Percentiles rank a stretch among this genome's conserved stretches.
phyloP scores from a whole-genome alignment of 2,329 filamentous ascomycete species.

The Sordariomycetes sp. region DNA sequence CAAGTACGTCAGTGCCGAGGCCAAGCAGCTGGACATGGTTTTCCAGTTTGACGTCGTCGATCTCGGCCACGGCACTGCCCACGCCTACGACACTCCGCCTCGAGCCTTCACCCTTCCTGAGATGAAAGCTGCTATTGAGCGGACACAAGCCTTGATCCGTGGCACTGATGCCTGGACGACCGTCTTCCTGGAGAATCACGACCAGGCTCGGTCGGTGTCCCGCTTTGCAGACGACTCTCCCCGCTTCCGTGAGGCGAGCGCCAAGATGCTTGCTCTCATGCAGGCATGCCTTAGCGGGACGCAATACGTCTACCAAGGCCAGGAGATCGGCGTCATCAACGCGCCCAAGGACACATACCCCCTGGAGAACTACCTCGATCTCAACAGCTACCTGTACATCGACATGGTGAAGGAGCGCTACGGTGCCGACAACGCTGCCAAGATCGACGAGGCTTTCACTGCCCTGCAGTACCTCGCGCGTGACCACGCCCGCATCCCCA shows the following conservation, averaged over 20 bases:
- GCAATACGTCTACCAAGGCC: conserved; percentile 58
- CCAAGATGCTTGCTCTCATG: conserved; percentile 51
- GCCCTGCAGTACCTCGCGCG: conserved; percentile 28
- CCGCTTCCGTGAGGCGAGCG: conserved; percentile 34
- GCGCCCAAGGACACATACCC: conserved; percentile 49
- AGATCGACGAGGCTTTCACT: conserved; percentile 23
- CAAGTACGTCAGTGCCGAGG: conserved; percentile 46
- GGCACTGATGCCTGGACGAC: conserved; percentile 54
- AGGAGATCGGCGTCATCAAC: conserved; percentile 58
- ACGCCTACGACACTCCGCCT: conserved; percentile 41
- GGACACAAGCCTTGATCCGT: conserved; percentile 41
- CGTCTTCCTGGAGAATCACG: conserved; percentile 57
- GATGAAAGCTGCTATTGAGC: conserved; percentile 36
- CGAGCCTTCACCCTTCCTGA: conserved; percentile 35
- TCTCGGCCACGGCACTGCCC: conserved; percentile 41
- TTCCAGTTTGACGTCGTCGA: conserved; percentile 60
- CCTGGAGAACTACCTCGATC: conserved; percentile 40
- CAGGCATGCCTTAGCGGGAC: conserved; percentile 46
- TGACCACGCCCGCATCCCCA: conserved; percentile 58
- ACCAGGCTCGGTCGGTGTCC: conserved; percentile 49
- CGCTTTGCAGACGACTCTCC: conserved; percentile 42
- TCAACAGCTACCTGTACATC: conserved; percentile 35
- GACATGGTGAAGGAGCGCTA: conserved; percentile 18
- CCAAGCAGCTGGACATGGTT: conserved; percentile 58
- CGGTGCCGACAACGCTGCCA: conserved; percentile 16